Evolutionary conservation across 768 basidiomycete genomes (phyloP).

Genomic region (Boletus edulis): DNA sequence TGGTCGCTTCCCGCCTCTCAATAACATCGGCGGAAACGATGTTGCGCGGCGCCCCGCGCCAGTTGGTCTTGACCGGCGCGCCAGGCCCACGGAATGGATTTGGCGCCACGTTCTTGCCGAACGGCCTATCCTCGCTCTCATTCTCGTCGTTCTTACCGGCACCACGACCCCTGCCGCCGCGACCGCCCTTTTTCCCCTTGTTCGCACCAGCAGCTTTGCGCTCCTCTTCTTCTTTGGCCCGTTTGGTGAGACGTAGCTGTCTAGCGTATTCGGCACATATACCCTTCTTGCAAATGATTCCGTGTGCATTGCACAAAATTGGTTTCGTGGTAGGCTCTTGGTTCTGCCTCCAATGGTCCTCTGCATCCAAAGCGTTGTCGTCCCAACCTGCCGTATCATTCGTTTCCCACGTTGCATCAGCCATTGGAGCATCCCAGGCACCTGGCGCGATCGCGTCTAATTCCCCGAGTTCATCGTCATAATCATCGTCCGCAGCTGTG

Average conservation of each 20-base stretch:
- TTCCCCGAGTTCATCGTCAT: slow-evolving; percentile 9
- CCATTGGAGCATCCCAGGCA: slow-evolving; percentile 11
- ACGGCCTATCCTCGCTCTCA: background rate
- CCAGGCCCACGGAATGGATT: slow-evolving; percentile 28
- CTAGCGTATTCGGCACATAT: slow-evolving; percentile 35
- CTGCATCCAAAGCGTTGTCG: slow-evolving; percentile 20
- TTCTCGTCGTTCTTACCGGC: slow-evolving; percentile 8
- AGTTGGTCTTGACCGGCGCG: slow-evolving; percentile 30
- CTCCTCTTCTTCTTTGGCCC: slow-evolving; percentile 18
- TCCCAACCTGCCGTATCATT: slow-evolving; percentile 7
- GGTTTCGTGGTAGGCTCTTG: slow-evolving; percentile 4
- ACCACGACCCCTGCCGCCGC: slow-evolving; percentile 8
- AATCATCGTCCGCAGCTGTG: slow-evolving; percentile 10
- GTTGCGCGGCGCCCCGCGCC: slow-evolving; percentile 27
- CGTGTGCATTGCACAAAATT: slow-evolving; percentile 31
- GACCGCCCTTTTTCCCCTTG: slow-evolving; percentile 22
- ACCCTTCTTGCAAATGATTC: slow-evolving; percentile 35
- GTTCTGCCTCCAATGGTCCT: slow-evolving; percentile 18
- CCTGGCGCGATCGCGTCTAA: slow-evolving; percentile 28
- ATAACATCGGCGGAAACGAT: slow-evolving; percentile 26
- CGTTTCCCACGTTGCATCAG: slow-evolving; percentile 1
- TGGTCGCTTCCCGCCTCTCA: slow-evolving; percentile 21
- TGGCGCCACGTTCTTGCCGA: background rate
- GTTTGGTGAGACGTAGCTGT: slow-evolving; percentile 19
- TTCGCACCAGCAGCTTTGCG: slow-evolving; percentile 12